phyloP scores from a whole-genome alignment of 116 monocot species.

The Cymodocea nodosa region DNA sequence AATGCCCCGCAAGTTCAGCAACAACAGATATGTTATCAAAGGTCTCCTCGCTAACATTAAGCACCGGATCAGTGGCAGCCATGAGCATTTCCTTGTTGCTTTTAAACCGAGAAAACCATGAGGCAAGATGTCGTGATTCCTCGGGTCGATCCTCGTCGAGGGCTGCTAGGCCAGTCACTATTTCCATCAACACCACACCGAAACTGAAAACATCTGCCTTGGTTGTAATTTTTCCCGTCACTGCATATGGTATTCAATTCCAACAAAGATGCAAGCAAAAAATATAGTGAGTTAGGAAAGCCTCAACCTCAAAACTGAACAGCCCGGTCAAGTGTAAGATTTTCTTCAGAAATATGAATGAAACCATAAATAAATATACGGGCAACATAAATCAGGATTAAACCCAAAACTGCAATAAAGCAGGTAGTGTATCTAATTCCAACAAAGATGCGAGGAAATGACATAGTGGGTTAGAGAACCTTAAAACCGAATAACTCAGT shows the following conservation, averaged over 20 bases:
- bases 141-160: conserved; percentile 22
- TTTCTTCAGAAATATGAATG: too few species aligned
- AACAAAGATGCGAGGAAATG: too few species aligned
- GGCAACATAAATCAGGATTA: not conserved
- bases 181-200: conserved; percentile 37
- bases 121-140: conserved; percentile 15
- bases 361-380: too few species aligned
- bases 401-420: not conserved
- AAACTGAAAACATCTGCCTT: conserved; percentile 33
- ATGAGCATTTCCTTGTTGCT: conserved; percentile 12
- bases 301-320: too few species aligned
- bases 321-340: too few species aligned
- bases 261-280: too few species aligned
- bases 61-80: conserved; percentile 17
- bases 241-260: conserved; percentile 3
- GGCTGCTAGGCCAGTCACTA: conserved; percentile 24
- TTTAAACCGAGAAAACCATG: conserved; percentile 13
- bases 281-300: too few species aligned
- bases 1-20: conserved; percentile 34
- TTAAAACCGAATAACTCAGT: too few species aligned
- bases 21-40: conserved; percentile 20
- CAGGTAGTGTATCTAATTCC: too few species aligned
- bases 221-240: conserved; percentile 23
- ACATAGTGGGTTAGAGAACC: too few species aligned
- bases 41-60: conserved; percentile 21